Evolutionary conservation across 441 rosid species (phyloP).

Genomic region (Gossypium davidsonii): DNA sequence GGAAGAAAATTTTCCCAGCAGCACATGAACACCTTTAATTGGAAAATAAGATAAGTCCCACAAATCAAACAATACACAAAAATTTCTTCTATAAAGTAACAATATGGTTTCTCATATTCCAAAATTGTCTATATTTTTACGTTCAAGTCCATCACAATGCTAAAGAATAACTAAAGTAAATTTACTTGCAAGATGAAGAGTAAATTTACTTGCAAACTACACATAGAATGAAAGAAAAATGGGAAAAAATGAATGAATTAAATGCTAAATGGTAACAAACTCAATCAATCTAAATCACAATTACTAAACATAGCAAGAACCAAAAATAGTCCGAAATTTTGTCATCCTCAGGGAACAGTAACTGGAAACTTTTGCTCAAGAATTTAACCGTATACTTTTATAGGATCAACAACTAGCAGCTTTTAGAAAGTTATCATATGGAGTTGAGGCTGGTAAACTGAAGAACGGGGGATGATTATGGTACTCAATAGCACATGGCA

Average conservation of each 20-base stretch:
- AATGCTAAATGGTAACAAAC: background rate
- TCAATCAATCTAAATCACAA: conserved; percentile 10
- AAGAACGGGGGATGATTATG: conserved; percentile 41
- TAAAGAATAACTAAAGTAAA: background rate
- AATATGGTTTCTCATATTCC: background rate
- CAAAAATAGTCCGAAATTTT: background rate
- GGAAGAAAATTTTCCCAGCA: too few species aligned
- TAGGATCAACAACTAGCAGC: conserved; percentile 82
- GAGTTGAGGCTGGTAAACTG: conserved; percentile 78
- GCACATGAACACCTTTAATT: too few species aligned
- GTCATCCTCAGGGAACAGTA: background rate
- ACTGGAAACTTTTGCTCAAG: background rate
- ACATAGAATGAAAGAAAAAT: background rate
- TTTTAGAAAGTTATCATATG: conserved; percentile 82
- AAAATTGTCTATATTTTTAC: background rate
- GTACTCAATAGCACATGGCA: conserved; percentile 45
- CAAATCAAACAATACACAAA: background rate
- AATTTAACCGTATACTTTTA: background rate
- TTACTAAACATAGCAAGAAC: background rate
- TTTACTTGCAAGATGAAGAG: background rate
- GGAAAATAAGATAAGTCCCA: background rate
- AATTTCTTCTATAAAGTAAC: background rate
- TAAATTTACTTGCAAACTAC: background rate
- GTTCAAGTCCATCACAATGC: background rate
- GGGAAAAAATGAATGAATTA: background rate